phyloP scores from a whole-genome alignment of 352 stramenopile species.

The Pythium scleroteichum region DNA sequence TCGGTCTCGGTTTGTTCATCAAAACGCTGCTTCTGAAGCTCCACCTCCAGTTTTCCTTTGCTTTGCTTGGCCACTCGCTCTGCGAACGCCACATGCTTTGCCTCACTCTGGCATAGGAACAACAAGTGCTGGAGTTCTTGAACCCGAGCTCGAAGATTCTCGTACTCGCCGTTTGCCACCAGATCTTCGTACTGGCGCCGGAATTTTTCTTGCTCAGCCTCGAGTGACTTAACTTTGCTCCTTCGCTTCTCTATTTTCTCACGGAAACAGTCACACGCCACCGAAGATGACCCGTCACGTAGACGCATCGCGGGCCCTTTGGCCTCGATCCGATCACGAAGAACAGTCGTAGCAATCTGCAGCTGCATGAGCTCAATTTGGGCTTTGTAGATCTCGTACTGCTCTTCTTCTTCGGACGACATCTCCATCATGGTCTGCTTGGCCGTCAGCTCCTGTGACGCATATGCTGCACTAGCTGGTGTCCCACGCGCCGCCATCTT shows the following conservation, averaged over 20 bases:
- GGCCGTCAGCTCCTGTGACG: constrained; percentile 40
- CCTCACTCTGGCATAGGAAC: constrained; percentile 61
- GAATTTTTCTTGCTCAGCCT: constrained; percentile 31
- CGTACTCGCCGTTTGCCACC: constrained; percentile 40
- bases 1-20: constrained; percentile 65
- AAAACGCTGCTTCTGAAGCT: constrained; percentile 45
- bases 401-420: constrained; percentile 55
- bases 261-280: constrained; percentile 45
- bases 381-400: constrained; percentile 49
- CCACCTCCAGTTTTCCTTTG: constrained; percentile 32
- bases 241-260: constrained; percentile 52
- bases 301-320: background rate
- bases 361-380: constrained; percentile 62
- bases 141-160: constrained; percentile 49
- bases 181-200: constrained; percentile 45
- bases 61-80: constrained; percentile 37
- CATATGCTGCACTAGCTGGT: constrained; percentile 3
- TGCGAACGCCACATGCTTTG: constrained; percentile 45
- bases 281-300: constrained; percentile 18
- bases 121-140: constrained; percentile 72
- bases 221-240: constrained; percentile 40
- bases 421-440: constrained; percentile 44
- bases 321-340: constrained; percentile 28
- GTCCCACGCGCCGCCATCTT: constrained; percentile 36
- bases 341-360: constrained; percentile 51